Evolutionary conservation across 2,329 filamentous ascomycete species (phyloP).

Genomic region (Fusarium chuoi): DNA sequence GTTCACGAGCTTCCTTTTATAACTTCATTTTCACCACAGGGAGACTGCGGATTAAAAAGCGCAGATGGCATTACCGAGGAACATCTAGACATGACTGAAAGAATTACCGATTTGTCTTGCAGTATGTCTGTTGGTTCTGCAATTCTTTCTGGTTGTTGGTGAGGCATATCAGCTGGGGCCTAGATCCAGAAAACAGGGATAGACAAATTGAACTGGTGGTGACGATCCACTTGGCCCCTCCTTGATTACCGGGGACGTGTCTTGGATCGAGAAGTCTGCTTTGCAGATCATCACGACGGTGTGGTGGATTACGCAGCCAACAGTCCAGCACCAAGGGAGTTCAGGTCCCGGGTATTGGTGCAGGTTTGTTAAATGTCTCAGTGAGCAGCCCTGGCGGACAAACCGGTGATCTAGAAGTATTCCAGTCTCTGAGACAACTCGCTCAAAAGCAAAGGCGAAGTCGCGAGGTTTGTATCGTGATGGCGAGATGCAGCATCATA

Average conservation of each 20-base stretch:
- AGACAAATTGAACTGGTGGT: not conserved
- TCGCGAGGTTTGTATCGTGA: rapidly evolving
- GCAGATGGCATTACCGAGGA: not conserved
- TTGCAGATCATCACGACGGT: conserved; percentile 1
- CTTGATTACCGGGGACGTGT: not conserved
- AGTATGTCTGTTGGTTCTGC: not conserved
- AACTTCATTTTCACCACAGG: not conserved
- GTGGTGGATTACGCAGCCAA: not conserved
- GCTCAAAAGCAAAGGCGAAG: not conserved
- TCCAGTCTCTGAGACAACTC: not conserved
- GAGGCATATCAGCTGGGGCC: conserved; percentile 6
- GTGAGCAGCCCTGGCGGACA: not conserved
- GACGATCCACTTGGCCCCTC: not conserved
- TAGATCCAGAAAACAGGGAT: conserved; percentile 20
- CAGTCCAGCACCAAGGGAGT: not conserved
- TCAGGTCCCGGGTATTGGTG: not conserved
- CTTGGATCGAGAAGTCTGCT: not conserved
- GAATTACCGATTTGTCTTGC: not conserved
- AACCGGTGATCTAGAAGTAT: not conserved
- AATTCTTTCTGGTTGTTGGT: conserved; percentile 5
- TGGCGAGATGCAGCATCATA: not conserved
- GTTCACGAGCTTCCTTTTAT: conserved; percentile 19
- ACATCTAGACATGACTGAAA: not conserved
- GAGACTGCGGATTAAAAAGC: conserved; percentile 5
- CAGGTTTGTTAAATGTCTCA: conserved; percentile 11